These are phyloP conservation scores for Myxozyma neotropica DNA, from an alignment of 805 yeast genomes.

Conservation along the genomic window DNA sequence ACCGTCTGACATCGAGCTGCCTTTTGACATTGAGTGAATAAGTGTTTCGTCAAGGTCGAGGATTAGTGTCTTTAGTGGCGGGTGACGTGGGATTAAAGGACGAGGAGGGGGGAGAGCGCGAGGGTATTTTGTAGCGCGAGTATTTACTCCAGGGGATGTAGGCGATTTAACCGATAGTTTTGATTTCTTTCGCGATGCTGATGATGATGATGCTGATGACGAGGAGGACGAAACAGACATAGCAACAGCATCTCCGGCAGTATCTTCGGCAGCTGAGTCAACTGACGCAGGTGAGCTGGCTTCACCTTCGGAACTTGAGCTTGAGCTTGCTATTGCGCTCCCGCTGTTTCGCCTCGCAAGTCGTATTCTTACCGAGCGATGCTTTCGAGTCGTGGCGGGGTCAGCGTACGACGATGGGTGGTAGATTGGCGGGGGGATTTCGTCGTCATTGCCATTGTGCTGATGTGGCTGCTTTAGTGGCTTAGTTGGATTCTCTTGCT, in stretches of 20 bases:
- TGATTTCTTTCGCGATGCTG: neutral
- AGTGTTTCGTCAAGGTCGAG: slow-evolving; percentile 93
- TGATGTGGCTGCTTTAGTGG: slow-evolving; percentile 5
- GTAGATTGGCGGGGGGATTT: slow-evolving; percentile 15
- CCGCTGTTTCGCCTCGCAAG: slow-evolving; percentile 8
- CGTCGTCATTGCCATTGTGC: slow-evolving; percentile 6
- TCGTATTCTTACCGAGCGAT: slow-evolving; percentile 19
- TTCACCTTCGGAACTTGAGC: slow-evolving; percentile 3
- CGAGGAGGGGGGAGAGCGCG: slow-evolving; percentile 27
- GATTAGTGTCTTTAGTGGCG: slow-evolving; percentile 62
- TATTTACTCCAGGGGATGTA: slow-evolving; percentile 22
- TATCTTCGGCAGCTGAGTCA: neutral
- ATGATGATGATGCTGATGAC: neutral
- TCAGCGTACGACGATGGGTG: slow-evolving; percentile 2
- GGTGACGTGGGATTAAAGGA: slow-evolving; percentile 30
- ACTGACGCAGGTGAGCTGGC: neutral
- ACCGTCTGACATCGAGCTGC: slow-evolving; percentile 49
- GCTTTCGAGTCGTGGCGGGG: slow-evolving; percentile 4
- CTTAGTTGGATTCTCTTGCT: neutral
- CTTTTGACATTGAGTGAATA: slow-evolving; percentile 83
- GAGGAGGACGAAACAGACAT: neutral
- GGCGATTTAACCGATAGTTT: slow-evolving; percentile 25
- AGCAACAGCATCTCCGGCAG: neutral
- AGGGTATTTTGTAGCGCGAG: slow-evolving; percentile 26
- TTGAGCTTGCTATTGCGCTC: slow-evolving; percentile 3